Evolutionary conservation across 73 alveolate genomes (phyloP).

Genomic region (Tetrahymena malaccensis): DNA sequence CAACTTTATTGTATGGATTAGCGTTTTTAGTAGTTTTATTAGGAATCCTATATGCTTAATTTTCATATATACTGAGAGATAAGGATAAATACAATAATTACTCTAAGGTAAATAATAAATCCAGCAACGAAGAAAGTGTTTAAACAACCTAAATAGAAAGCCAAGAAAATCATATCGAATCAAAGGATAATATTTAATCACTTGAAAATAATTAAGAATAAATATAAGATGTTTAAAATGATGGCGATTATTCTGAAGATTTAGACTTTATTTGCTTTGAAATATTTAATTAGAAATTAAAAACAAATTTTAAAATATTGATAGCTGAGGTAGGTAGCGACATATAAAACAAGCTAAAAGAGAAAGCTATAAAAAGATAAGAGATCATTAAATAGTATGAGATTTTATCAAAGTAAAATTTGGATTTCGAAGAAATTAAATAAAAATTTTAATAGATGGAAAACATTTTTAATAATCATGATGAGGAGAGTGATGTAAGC

Average conservation of each 20-base stretch:
- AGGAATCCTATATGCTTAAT: not conserved
- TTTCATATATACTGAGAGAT: not conserved
- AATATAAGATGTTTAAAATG: too few species aligned
- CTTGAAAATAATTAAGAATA: too few species aligned
- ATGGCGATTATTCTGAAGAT: not conserved
- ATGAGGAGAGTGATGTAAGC: not conserved
- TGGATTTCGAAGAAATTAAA: not conserved
- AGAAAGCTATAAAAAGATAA: not conserved
- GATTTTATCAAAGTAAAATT: not conserved
- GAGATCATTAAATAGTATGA: not conserved
- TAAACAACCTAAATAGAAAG: not conserved
- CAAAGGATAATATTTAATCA: not conserved
- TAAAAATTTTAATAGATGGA: not conserved
- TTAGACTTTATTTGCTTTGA: not conserved
- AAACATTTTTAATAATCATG: not conserved
- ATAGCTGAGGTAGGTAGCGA: not conserved
- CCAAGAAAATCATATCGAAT: not conserved
- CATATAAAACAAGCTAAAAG: not conserved
- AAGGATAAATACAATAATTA: too few species aligned
- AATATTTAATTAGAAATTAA: too few species aligned
- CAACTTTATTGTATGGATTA: not conserved
- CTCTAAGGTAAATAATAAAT: too few species aligned
- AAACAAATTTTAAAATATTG: too few species aligned
- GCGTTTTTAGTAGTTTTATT: not conserved
- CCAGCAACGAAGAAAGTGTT: not conserved